Evolutionary conservation across 768 basidiomycete genomes (phyloP), one percentile per base, ranked within the genome.

Genomic region (Phylloporus sp.): DNA sequence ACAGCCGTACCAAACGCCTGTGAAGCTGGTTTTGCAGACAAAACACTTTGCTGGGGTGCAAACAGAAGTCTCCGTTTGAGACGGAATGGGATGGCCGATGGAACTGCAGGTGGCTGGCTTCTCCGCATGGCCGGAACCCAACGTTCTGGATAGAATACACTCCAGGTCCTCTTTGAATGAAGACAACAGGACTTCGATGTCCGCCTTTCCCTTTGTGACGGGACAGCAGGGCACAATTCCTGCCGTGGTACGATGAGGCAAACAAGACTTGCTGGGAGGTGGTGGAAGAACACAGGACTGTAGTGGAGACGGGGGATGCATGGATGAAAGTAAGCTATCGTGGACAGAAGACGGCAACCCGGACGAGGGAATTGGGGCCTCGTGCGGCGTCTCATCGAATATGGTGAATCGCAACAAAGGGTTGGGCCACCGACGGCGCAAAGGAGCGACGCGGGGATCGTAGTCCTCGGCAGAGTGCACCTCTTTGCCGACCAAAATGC

Each of bases 361-460:
- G n/a, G 36, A 28, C 4, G 26, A 37, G 4, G 50, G 23, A n/a
- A 39, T 4, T 26, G 70, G 66, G 1, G 61, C 50, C 53, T 72
- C 71, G 64, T 70, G 69, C 8, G 68, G 63, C 9, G 65, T 69
- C 55, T 73, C 76, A 48, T 85, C 82, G 45, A 70, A 69, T 15
- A 90, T 71, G 17, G 73, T 69, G 66, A 90, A 84, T 59, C 77
- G 76, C 24, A 90, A 68, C 39, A 83, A 64, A 36, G 80, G 77
- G 53, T 76, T 78, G 18, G 72, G 67, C 77, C 78, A 84, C n/a
- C 62, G 54, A 50, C 75, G 74, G 37, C 72, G 71, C 63, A 79
- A 77, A 42, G 75, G 75, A 23, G 69, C 63, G 23, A 80, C 72
- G 54, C 70, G 72, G 24, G 42, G 67, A 40, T 70, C 60, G 56